Conservation (phyloP, 2,329 filamentous ascomycete species). For the Neobulgaria alba region DNA sequence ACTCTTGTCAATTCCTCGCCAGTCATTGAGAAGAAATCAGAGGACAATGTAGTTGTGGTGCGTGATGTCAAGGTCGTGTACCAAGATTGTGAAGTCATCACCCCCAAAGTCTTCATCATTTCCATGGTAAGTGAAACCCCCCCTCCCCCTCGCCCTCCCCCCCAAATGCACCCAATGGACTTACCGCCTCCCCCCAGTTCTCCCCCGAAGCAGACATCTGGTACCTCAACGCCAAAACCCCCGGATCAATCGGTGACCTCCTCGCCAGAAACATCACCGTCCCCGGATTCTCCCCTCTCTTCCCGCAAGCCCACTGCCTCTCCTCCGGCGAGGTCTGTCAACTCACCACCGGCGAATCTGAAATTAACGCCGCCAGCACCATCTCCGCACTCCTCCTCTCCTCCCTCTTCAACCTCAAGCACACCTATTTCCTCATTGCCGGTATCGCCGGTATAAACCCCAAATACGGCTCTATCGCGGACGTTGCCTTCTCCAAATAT, state of each 20-base stretch:
- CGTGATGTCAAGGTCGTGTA: constrained; percentile 10
- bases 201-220: constrained; percentile 52
- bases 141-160: background rate
- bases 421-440: constrained; percentile 62
- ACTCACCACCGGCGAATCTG: constrained; percentile 56
- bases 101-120: constrained; percentile 53
- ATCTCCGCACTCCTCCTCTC: constrained; percentile 56
- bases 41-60: constrained; percentile 3
- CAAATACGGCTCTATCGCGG: constrained; percentile 53
- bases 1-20: constrained; percentile 5
- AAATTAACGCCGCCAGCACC: constrained; percentile 67
- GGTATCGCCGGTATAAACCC: constrained; percentile 72
- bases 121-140: constrained; percentile 42
- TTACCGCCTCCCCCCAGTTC: constrained; percentile 38
- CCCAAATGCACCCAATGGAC: background rate
- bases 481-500: constrained; percentile 60
- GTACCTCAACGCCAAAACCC: constrained; percentile 42
- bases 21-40: constrained; percentile 1
- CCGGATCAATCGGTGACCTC: constrained; percentile 43
- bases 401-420: constrained; percentile 50
- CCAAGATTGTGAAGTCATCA: constrained; percentile 9
- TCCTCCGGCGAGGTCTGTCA: constrained; percentile 55
- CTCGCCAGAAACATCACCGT: constrained; percentile 47
- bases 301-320: constrained; percentile 57
- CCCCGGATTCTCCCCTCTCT: constrained; percentile 57